A percentile compares a stretch with the other conserved stretches of the same genome.
These are phyloP conservation scores for Silene conica DNA, from an alignment of 148 eudicot genomes.

Conservation along the genomic window DNA sequence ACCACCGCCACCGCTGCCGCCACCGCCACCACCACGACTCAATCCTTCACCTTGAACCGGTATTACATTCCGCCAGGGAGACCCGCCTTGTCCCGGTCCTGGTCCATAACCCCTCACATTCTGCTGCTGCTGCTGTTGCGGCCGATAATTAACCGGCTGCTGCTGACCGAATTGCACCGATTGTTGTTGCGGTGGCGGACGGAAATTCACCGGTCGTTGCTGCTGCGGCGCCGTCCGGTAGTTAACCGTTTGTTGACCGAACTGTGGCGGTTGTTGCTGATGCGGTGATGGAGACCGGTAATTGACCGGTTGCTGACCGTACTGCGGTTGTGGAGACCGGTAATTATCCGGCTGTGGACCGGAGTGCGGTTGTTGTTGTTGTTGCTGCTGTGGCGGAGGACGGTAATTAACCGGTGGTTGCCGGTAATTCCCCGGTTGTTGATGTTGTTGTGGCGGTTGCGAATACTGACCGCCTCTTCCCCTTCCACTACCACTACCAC, in stretches of 20 bases:
- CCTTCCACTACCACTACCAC: slow-evolving; percentile 6
- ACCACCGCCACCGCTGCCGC: neutral
- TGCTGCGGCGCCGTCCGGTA: neutral
- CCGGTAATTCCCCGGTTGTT: neutral
- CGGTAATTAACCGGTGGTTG: neutral
- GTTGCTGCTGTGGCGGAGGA: neutral
- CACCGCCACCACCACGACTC: neutral
- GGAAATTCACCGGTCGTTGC: neutral
- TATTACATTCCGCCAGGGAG: neutral
- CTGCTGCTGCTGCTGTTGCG: slow-evolving; percentile 1
- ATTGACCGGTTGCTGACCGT: neutral
- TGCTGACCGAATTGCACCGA: neutral
- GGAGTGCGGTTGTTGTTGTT: neutral
- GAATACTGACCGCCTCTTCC: neutral
- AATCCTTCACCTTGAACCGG: neutral
- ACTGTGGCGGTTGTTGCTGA: neutral
- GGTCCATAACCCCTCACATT: slow-evolving; percentile 10
- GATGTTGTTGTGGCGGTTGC: neutral
- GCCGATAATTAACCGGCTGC: neutral
- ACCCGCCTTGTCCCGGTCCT: neutral
- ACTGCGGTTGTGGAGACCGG: neutral
- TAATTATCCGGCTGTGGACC: neutral
- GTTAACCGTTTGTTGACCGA: neutral
- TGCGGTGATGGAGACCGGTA: neutral
- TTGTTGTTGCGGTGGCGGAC: neutral